Percentiles rank a stretch among this genome's conserved stretches.
Conservation (phyloP, 257 asterid genomes). For the Lycium barbarum region DNA sequence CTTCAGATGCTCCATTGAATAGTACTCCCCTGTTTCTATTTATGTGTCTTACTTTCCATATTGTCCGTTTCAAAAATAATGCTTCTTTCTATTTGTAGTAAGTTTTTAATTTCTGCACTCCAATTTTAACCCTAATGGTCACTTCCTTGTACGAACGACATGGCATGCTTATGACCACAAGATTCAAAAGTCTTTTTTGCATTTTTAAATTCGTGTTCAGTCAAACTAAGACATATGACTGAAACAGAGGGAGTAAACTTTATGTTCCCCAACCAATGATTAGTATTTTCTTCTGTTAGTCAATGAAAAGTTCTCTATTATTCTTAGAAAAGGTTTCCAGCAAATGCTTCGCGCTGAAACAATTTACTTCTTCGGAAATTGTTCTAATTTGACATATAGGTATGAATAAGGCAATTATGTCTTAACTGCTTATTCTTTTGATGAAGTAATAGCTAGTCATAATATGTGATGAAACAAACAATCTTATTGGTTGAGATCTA, state of each 20-base stretch:
- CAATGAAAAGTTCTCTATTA: neutral
- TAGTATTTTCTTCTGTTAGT: slow-evolving; percentile 21
- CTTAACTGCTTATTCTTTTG: neutral
- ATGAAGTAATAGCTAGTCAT: neutral
- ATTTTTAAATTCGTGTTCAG: neutral
- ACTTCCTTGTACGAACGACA: neutral
- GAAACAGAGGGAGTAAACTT: neutral
- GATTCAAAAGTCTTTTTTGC: neutral
- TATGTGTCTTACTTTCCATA: neutral
- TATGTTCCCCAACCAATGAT: slow-evolving; percentile 15
- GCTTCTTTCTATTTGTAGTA: neutral
- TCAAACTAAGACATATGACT: neutral
- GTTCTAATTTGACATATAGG: neutral
- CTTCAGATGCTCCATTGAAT: neutral
- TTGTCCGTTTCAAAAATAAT: neutral
- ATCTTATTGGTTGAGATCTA: neutral
- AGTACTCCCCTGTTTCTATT: neutral
- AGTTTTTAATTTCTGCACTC: neutral
- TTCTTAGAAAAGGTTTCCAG: neutral
- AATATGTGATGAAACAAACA: neutral
- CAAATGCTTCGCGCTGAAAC: neutral
- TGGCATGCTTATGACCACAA: neutral
- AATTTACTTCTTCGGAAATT: neutral
- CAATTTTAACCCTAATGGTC: neutral
- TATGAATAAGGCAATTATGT: neutral